Conservation (phyloP, 2,329 filamentous ascomycete genomes). For the Aspergillus awamori region DNA sequence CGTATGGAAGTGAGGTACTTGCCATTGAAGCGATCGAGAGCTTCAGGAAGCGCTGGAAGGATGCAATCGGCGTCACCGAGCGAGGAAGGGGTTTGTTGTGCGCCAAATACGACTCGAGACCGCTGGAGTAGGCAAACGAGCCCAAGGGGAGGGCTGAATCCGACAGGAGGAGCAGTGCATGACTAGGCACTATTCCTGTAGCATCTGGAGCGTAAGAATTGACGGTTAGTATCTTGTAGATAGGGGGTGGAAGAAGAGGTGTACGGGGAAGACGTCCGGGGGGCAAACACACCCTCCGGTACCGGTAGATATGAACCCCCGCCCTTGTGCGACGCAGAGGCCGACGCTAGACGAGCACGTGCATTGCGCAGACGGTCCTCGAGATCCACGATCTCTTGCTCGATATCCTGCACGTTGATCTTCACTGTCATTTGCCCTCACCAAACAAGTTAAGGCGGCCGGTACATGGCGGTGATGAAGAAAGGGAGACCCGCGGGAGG, state of each 20-base stretch:
- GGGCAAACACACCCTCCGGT: constrained; percentile 6
- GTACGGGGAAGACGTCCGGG: constrained; percentile 11
- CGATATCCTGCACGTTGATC: constrained; percentile 25
- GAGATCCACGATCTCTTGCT: constrained; percentile 50
- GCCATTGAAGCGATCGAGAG: constrained; percentile 61
- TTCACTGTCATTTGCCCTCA: constrained; percentile 27
- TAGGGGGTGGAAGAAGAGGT: not conserved
- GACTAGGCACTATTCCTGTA: constrained; percentile 25
- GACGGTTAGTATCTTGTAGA: not conserved
- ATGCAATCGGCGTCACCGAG: constrained; percentile 34
- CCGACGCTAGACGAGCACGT: constrained; percentile 43
- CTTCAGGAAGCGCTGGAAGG: constrained; percentile 60
- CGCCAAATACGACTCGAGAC: constrained; percentile 65
- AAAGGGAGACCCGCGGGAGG: constrained; percentile 6
- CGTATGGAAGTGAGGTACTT: constrained; percentile 62
- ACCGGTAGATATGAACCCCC: constrained; percentile 12
- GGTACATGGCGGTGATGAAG: constrained; percentile 9
- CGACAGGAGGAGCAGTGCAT: constrained; percentile 62
- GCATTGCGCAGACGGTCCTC: constrained; percentile 52
- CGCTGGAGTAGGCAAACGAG: constrained; percentile 67
- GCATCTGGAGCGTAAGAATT: not conserved
- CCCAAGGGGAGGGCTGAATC: constrained; percentile 67
- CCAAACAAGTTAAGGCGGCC: not conserved
- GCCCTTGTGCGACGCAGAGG: constrained; percentile 13
- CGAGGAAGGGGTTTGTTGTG: constrained; percentile 52